Conservation (phyloP, 2,329 filamentous ascomycete species). For the Eutypa lata region DNA sequence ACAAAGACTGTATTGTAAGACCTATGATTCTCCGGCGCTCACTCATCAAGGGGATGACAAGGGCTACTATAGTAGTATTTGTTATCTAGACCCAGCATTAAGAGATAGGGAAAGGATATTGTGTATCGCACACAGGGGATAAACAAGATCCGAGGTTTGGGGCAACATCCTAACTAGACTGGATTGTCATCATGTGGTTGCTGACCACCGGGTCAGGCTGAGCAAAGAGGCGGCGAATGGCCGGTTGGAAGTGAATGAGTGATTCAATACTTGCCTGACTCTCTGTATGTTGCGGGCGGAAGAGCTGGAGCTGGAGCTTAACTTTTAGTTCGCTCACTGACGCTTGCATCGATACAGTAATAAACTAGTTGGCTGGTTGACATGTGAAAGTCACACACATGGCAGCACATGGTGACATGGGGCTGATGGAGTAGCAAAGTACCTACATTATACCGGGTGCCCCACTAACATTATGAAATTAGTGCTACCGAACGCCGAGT, state of each 20-base stretch:
- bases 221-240: neutral
- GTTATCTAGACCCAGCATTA: too few species aligned
- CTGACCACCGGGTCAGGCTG: neutral
- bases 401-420: neutral
- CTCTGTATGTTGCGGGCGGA: neutral
- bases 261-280: neutral
- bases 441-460: too few species aligned
- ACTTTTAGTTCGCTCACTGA: slow-evolving; percentile 10
- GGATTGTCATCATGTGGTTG: neutral
- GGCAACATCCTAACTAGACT: neutral
- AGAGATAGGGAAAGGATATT: too few species aligned
- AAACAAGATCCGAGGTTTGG: slow-evolving; percentile 1
- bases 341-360: slow-evolving; percentile 9
- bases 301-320: neutral
- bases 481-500: neutral
- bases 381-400: slow-evolving; percentile 19
- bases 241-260: neutral
- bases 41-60: neutral
- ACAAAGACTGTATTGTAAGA: neutral
- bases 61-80: neutral
- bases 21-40: neutral
- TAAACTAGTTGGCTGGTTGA: slow-evolving; percentile 7
- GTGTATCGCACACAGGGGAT: neutral
- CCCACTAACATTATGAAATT: too few species aligned
- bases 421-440: neutral